These are phyloP conservation scores for Fonsecaea multimorphosa DNA, from an alignment of 2,329 filamentous ascomycete species.

Conservation along the genomic window DNA sequence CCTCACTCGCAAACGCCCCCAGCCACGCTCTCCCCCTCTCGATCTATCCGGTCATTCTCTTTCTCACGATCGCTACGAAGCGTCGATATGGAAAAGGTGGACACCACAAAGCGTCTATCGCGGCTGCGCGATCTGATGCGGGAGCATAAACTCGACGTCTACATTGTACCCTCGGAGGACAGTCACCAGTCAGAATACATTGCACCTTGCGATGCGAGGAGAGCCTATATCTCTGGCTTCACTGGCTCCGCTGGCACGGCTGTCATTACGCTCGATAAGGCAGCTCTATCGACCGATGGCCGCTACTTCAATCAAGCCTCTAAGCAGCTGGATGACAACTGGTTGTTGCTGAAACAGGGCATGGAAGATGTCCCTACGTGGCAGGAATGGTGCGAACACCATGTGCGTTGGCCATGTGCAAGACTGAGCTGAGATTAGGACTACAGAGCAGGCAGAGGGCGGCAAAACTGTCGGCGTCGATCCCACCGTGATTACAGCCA, in stretches of 20 bases:
- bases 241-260: conserved; percentile 93
- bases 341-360: conserved; percentile 89
- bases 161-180: conserved; percentile 95
- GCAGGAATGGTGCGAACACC: conserved; percentile 79
- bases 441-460: conserved; percentile 79
- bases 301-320: conserved; percentile 97
- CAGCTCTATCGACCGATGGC: conserved; percentile 90
- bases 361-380: conserved; percentile 93
- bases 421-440: conserved; percentile 50
- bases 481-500: conserved; percentile 80
- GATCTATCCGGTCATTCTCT: conserved; percentile 48
- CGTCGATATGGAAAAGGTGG: conserved; percentile 74
- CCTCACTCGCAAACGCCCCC: conserved; percentile 4
- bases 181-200: conserved; percentile 98
- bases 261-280: conserved; percentile 83
- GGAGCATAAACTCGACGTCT: conserved; percentile 84
- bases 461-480: conserved; percentile 92
- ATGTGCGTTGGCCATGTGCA: conserved; percentile 7
- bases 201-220: conserved; percentile 88
- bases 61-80: conserved; percentile 45
- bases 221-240: conserved; percentile 92
- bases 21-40: conserved; percentile 25
- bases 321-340: conserved; percentile 89
- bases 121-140: conserved; percentile 85
- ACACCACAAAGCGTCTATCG: conserved; percentile 77